Evolutionary conservation across 495 filamentous ascomycete species (phyloP).

Genomic region (Tuber indicum): DNA sequence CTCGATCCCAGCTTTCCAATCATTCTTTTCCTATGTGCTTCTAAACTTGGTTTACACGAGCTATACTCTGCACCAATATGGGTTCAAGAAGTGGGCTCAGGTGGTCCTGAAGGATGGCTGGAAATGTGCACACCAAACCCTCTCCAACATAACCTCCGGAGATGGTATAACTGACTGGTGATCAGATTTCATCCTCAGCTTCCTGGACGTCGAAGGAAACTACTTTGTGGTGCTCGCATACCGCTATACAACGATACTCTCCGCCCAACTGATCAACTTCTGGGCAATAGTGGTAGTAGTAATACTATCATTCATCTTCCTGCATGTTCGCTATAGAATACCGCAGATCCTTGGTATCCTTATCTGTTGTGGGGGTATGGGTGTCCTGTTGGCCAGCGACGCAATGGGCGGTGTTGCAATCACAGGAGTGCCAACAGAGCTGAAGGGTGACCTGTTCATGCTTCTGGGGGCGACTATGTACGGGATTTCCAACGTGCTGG

Average conservation of each 20-base stretch:
- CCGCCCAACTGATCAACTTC: conserved; percentile 94
- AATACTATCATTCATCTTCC: conserved; percentile 68
- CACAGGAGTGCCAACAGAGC: conserved; percentile 59
- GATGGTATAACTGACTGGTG: not conserved
- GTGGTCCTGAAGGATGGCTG: conserved; percentile 67
- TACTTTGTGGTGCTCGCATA: conserved; percentile 96
- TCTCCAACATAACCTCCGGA: not conserved
- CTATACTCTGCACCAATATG: conserved; percentile 75
- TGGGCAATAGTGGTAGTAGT: conserved; percentile 97
- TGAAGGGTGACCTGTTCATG: conserved; percentile 91
- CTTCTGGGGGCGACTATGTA: conserved; percentile 85
- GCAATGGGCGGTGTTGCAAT: conserved; percentile 65
- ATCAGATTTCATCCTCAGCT: conserved; percentile 72
- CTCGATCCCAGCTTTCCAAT: conserved; percentile 94
- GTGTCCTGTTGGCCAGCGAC: conserved; percentile 78
- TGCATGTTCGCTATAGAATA: conserved; percentile 79
- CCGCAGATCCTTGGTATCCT: conserved; percentile 80
- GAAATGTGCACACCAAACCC: conserved; percentile 56
- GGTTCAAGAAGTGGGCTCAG: conserved; percentile 60
- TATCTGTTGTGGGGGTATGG: conserved; percentile 87
- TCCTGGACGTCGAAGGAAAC: conserved; percentile 93
- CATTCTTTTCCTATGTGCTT: conserved; percentile 87
- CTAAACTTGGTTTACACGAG: conserved; percentile 74
- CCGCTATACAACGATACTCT: conserved; percentile 82
- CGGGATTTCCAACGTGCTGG: conserved; percentile 79